Conservation (phyloP, 257 asterid genomes). For the Nicotiana sylvestris region DNA sequence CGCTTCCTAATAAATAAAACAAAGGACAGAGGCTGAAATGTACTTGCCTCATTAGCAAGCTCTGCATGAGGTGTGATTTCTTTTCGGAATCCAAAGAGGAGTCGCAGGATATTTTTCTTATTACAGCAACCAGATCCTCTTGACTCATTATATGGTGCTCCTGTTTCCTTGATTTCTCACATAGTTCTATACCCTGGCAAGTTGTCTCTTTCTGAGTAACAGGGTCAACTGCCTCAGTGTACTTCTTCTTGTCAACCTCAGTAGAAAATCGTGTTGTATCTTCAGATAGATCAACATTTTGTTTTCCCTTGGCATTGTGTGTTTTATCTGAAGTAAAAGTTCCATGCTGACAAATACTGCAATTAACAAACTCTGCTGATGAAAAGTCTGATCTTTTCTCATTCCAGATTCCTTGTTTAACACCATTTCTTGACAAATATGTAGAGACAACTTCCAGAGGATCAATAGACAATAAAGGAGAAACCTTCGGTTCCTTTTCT, state of each 20-base stretch:
- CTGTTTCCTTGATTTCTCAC: slow-evolving; percentile 26
- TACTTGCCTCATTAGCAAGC: slow-evolving; percentile 67
- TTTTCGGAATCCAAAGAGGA: slow-evolving; percentile 49
- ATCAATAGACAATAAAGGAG: slow-evolving; percentile 38
- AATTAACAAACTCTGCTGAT: slow-evolving; percentile 18
- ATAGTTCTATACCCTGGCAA: slow-evolving; percentile 13
- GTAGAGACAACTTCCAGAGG: slow-evolving; percentile 59
- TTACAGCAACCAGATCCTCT: slow-evolving; percentile 68
- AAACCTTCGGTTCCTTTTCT: slow-evolving; percentile 35
- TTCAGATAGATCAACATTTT: slow-evolving; percentile 23
- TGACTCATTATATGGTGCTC: slow-evolving; percentile 51
- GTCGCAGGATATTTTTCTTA: slow-evolving; percentile 74
- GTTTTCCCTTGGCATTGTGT: slow-evolving; percentile 20
- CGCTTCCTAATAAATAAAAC: background rate
- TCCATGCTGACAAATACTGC: slow-evolving; percentile 22
- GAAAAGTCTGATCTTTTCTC: slow-evolving; percentile 16
- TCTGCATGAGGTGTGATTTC: slow-evolving; percentile 62
- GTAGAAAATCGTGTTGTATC: slow-evolving; percentile 23
- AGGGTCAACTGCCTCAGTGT: slow-evolving; percentile 27
- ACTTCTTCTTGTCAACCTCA: slow-evolving; percentile 35
- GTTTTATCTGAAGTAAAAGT: slow-evolving; percentile 29
- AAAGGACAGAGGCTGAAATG: slow-evolving; percentile 6
- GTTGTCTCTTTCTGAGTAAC: slow-evolving; percentile 24
- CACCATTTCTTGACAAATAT: slow-evolving; percentile 46
- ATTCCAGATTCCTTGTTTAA: slow-evolving; percentile 22